Conservation (phyloP, 208 protist genomes). For the Angomonas deanei region DNA sequence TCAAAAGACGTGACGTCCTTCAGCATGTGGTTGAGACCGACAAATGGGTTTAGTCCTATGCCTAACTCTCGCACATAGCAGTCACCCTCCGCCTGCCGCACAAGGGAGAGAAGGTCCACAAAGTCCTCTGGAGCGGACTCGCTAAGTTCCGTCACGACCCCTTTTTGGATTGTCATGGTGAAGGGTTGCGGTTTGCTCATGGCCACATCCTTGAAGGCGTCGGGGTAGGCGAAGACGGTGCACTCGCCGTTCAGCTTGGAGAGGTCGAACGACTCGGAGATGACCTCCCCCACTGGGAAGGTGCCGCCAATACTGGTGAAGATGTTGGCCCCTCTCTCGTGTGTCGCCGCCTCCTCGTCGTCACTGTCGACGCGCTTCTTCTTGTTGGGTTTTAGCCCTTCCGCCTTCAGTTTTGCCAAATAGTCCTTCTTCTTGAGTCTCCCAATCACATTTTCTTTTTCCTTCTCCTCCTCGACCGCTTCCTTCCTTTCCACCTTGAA, state of each 20-base stretch:
- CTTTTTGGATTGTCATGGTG: slow-evolving; percentile 61
- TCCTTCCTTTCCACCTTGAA: slow-evolving; percentile 22
- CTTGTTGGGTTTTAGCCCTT: slow-evolving; percentile 46
- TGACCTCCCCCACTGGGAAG: slow-evolving; percentile 88
- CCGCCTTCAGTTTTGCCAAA: slow-evolving; percentile 44
- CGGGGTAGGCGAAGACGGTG: slow-evolving; percentile 82
- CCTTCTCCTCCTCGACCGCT: not conserved
- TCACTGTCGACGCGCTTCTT: slow-evolving; percentile 28
- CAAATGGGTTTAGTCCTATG: slow-evolving; percentile 86
- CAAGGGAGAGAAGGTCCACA: slow-evolving; percentile 67
- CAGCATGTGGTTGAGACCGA: slow-evolving; percentile 66
- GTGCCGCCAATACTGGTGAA: slow-evolving; percentile 84
- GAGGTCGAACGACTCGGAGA: slow-evolving; percentile 85
- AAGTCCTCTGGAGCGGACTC: slow-evolving; percentile 65
- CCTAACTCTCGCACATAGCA: slow-evolving; percentile 88
- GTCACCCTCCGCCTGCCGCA: slow-evolving; percentile 72
- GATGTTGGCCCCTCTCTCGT: slow-evolving; percentile 42
- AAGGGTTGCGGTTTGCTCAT: slow-evolving; percentile 59
- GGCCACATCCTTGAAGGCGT: slow-evolving; percentile 65
- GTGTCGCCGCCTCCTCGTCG: slow-evolving; percentile 21
- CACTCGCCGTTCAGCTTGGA: slow-evolving; percentile 71
- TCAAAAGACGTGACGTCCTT: slow-evolving; percentile 89
- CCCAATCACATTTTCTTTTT: slow-evolving; percentile 22
- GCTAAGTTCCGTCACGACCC: slow-evolving; percentile 58
- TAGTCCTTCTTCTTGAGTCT: slow-evolving; percentile 80